Evolutionary conservation across 441 rosid species (phyloP).

Genomic region (Biscutella laevigata): DNA sequence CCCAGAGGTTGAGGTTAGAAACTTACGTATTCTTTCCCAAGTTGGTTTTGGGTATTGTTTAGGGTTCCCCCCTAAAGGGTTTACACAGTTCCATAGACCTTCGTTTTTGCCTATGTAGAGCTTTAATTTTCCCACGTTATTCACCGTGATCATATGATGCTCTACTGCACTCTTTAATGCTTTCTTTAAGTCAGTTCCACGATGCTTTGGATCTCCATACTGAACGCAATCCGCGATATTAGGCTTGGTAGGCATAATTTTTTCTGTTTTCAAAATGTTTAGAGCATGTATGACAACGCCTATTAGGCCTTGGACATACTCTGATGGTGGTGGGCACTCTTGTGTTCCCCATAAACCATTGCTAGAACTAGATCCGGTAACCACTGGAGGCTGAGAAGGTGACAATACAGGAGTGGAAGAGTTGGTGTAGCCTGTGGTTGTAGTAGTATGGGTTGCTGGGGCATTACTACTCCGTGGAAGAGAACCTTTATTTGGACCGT

Average conservation of each 20-base stretch:
- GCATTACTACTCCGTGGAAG: constrained; percentile 11
- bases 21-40: constrained; percentile 47
- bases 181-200: constrained; percentile 40
- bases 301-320: constrained; percentile 53
- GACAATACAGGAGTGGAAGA: constrained; percentile 30
- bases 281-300: constrained; percentile 54
- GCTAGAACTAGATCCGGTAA: constrained; percentile 21
- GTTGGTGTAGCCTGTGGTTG: constrained; percentile 24
- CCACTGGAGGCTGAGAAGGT: constrained; percentile 21
- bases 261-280: constrained; percentile 47
- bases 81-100: constrained; percentile 53
- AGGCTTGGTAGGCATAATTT: constrained; percentile 46
- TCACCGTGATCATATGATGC: constrained; percentile 45
- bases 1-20: constrained; percentile 40
- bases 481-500: constrained; percentile 26
- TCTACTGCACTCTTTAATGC: constrained; percentile 49
- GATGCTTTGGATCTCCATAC: constrained; percentile 47
- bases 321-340: constrained; percentile 36
- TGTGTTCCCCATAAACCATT: constrained; percentile 37
- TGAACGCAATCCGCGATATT: constrained; percentile 55
- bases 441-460: constrained; percentile 25
- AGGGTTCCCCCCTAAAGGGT: constrained; percentile 45
- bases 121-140: constrained; percentile 34
- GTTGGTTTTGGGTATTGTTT: constrained; percentile 35
- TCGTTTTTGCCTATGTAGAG: constrained; percentile 47